Conservation (phyloP, 257 asterid genomes). For the Ballota nigra region DNA sequence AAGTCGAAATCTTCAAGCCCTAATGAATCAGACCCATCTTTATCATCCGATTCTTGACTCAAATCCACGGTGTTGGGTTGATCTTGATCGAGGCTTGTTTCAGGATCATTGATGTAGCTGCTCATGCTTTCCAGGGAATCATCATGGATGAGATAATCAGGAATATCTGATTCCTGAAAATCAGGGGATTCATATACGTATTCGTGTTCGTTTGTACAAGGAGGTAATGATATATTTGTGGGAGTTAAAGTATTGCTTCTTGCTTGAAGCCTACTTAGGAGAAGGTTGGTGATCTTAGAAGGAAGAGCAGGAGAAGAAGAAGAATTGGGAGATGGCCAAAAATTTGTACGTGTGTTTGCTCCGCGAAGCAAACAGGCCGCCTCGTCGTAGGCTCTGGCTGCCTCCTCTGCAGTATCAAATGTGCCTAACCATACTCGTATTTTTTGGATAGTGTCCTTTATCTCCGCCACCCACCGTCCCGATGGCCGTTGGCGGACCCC, state of each 20-base stretch:
- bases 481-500: constrained; percentile 78
- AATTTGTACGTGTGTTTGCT: constrained; percentile 71
- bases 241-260: constrained; percentile 42
- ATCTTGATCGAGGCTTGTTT: constrained; percentile 4
- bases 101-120: constrained; percentile 10
- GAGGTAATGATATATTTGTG: background rate
- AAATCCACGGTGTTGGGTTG: constrained; percentile 23
- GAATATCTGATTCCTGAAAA: constrained; percentile 35
- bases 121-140: constrained; percentile 19
- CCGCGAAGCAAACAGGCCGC: constrained; percentile 84
- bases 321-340: constrained; percentile 57
- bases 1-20: constrained; percentile 42
- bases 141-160: constrained; percentile 50
- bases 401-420: constrained; percentile 76
- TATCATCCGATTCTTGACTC: constrained; percentile 17
- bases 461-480: constrained; percentile 82
- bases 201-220: constrained; percentile 2
- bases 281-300: constrained; percentile 64
- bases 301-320: constrained; percentile 62
- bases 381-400: constrained; percentile 73
- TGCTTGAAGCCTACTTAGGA: constrained; percentile 59
- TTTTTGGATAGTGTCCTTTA: constrained; percentile 69
- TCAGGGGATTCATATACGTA: constrained; percentile 27
- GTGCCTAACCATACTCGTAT: constrained; percentile 75
- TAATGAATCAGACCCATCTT: constrained; percentile 5